These are phyloP conservation scores for Lathyrus sativus DNA, from an alignment of 306 rosid species.

Conservation along the genomic window DNA sequence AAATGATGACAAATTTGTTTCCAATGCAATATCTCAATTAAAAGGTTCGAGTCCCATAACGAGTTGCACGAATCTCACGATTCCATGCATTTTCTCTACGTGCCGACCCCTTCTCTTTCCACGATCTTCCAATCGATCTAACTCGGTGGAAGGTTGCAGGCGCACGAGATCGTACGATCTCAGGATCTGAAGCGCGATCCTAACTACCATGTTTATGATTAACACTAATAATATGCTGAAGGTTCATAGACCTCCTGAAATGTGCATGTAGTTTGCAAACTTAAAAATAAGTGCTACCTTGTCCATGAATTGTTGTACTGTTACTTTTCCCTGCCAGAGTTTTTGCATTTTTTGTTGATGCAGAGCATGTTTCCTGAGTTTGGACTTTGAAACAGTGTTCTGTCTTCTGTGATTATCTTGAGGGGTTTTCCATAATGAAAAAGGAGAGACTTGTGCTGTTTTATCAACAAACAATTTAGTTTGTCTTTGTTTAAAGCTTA, in stretches of 20 bases:
- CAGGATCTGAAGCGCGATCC: too few relatives aligned
- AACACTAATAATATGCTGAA: background rate
- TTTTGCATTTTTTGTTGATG: background rate
- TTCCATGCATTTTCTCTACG: too few relatives aligned
- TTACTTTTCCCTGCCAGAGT: background rate
- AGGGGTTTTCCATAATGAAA: background rate
- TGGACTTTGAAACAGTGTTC: background rate
- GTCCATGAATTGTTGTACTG: background rate
- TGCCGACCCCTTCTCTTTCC: too few relatives aligned
- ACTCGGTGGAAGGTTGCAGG: too few relatives aligned
- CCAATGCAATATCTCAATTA: too few relatives aligned
- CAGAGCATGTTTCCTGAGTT: background rate
- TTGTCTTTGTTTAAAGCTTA: background rate
- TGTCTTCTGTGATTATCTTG: background rate
- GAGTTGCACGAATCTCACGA: too few relatives aligned
- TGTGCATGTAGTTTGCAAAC: background rate
- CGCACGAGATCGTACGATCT: too few relatives aligned
- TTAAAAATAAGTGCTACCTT: background rate
- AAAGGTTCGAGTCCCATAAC: too few relatives aligned
- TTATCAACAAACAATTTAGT: background rate
- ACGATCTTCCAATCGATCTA: too few relatives aligned
- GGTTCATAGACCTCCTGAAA: slow-evolving; percentile 2
- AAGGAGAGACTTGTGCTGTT: background rate
- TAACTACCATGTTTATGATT: background rate
- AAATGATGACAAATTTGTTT: too few relatives aligned